These are phyloP conservation scores for Termitomyces sp. DNA, from an alignment of 768 basidiomycete species.

Conservation along the genomic window DNA sequence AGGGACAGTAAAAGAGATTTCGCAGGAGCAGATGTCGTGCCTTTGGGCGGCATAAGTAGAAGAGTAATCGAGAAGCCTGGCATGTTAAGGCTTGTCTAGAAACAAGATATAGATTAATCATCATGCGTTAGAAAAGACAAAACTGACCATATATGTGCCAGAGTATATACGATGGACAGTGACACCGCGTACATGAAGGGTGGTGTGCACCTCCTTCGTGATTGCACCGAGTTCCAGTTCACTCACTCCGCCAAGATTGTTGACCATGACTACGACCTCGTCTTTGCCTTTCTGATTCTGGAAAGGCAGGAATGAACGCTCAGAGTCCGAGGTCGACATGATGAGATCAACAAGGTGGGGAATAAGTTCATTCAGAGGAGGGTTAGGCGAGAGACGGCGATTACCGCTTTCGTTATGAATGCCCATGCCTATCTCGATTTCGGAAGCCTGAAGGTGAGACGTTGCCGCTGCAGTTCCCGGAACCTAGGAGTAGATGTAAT, in stretches of 20 bases:
- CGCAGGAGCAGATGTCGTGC: constrained; percentile 31
- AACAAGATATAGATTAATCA: not conserved
- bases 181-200: constrained; percentile 52
- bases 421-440: constrained; percentile 87
- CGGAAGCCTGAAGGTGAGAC: constrained; percentile 49
- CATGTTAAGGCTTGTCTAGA: constrained; percentile 86
- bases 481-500: constrained; percentile 37
- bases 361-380: constrained; percentile 64
- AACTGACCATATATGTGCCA: constrained; percentile 79
- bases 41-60: constrained; percentile 57
- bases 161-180: constrained; percentile 57
- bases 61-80: constrained; percentile 87
- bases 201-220: constrained; percentile 51
- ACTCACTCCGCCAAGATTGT: constrained; percentile 84
- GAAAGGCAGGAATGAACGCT: constrained; percentile 75
- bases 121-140: not conserved
- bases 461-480: constrained; percentile 65
- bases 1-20: constrained; percentile 50
- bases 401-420: constrained; percentile 89
- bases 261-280: constrained; percentile 72
- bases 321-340: constrained; percentile 65
- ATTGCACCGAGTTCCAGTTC: constrained; percentile 76
- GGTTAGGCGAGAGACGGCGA: constrained; percentile 61
- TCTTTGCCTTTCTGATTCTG: constrained; percentile 44
- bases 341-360: constrained; percentile 65